Evolutionary conservation across 2,329 filamentous ascomycete species (phyloP), one percentile per base, ranked within the genome.

Genomic region (Trichoderma polysporum): DNA sequence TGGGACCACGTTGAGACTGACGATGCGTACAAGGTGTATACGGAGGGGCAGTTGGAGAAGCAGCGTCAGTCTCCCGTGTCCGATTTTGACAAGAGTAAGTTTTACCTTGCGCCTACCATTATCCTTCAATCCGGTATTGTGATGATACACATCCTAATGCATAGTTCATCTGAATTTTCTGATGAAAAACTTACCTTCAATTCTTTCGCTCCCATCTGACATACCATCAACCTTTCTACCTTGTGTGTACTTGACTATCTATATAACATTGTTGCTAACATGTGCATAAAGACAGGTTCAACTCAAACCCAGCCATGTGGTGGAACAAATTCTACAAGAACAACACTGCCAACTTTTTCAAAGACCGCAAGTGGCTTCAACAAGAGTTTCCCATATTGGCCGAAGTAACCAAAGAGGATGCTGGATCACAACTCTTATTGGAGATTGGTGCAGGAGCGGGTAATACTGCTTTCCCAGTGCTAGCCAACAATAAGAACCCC

Each of bases 251-350:
- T 65, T 68, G 27, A 66, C 58, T 15, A 17, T 27, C 22, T 57
- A 4, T n/a, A 19, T 27, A 25, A 2, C 31, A 12, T n/a, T 41
- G 52, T 68, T 69, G 76, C 83, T 85, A 78, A 86, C 79, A 66
- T 64, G 68, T 63, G 50, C 70, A 61, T 68, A 73, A 74, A 91
- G 88, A 82, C 73, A 91, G 93, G 71, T 97, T 97, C 83, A 98
- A 97, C 77, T 83, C 85, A 53, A 88, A 96, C 71, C 95, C 95
- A 0, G 94, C 92, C 69, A 97, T 93, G 79, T 98, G 93, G 92
- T 99, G 95, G 95, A 95, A 99, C 75, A 82, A 91, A 65, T 99
- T 99, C 81, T 99, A 99, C 84, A 94, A 95, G 80, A 97, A 98
- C 81, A 98, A 99, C 80, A 92, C 91, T 22, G 87, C 90, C 74